Conservation (phyloP, 768 basidiomycete species). For the Kwoniella dejecticola region DNA sequence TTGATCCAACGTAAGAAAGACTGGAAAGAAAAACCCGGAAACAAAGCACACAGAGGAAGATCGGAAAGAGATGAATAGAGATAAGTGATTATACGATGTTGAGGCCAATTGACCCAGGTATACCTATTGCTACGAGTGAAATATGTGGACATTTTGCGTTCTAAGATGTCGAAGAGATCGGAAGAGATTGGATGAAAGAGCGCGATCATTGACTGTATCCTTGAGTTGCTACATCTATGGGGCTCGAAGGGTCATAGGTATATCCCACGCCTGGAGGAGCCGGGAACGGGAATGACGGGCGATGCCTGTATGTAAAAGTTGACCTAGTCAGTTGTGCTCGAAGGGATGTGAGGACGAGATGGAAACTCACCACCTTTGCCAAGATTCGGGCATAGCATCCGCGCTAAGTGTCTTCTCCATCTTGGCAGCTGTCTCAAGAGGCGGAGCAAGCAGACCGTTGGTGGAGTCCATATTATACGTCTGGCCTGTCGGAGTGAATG, state of each 20-base stretch:
- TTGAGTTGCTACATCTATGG: constrained; percentile 22
- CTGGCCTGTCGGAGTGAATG: constrained; percentile 26
- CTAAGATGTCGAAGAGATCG: no score
- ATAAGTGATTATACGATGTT: background rate
- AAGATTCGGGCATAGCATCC: constrained; percentile 26
- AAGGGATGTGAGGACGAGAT: background rate
- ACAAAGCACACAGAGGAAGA: background rate
- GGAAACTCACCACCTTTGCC: constrained; percentile 44
- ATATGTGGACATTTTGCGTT: background rate
- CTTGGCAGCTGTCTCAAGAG: constrained; percentile 18
- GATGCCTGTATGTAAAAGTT: constrained; percentile 44
- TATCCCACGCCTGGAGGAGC: constrained; percentile 34
- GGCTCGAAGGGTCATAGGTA: constrained; percentile 34
- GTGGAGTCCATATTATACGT: constrained; percentile 9
- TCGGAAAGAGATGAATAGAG: background rate
- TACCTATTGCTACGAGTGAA: background rate
- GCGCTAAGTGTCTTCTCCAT: constrained; percentile 37
- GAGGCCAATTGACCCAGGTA: background rate
- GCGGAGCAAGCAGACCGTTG: constrained; percentile 29
- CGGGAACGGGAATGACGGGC: constrained; percentile 55
- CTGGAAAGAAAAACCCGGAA: no score
- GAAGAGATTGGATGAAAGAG: background rate
- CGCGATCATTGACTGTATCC: constrained; percentile 20
- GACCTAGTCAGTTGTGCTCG: background rate
- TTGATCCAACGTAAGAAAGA: no score